Base-by-base conservation (phyloP, 768 basidiomycete species). In the Macrolepiota fuliginosa region DNA sequence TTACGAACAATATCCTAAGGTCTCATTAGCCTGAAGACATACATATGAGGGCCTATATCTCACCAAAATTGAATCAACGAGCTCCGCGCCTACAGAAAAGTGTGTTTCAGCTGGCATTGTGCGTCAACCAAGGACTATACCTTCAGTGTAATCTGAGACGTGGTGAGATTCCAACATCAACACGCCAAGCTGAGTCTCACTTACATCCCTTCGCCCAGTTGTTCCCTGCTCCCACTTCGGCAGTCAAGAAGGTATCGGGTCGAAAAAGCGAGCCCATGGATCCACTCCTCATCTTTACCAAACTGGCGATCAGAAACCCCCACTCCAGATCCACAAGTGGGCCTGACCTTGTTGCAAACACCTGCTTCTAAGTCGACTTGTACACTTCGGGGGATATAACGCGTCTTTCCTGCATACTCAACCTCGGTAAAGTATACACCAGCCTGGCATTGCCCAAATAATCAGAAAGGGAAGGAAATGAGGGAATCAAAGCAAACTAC, bases 151-250 rank as follows among this genome's bases (percentile, higher is more conserved):
- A 74, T 86, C 91, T 92, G 62, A 65, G 36, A 35, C 37, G 54
- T n/a, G 27, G n/a, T 50, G 1, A 61, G 24, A 54, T 42, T 61
- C 40, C 59, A 55, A 40, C 51, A 37, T 19, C 2, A 36, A 64
- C 37, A 32, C 54, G 19, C 27, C 39, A 22, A 56, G 64, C 0
- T 2, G 51, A 52, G n/a, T 45, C 39, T 25, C 45, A 78, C 89
- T 76, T 67, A 92, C 91, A 92, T 82, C 92, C 93, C 77, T 97
- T 96, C 15, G 94, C 94, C 91, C 93, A 97, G 65, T 96, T 96
- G 68, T 98, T 97, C 17, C 94, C 95, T 0, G 94, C 83, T n/a
- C 83, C 82, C 1, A 74, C 72, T 45, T 81, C 75, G 1, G 86
- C 81, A 39, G 84, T 83, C 51, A 95, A 71, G 70, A 83, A 96